These are phyloP conservation scores for Euclidium syriacum DNA, from an alignment of 345 rosid species.

Conservation along the genomic window DNA sequence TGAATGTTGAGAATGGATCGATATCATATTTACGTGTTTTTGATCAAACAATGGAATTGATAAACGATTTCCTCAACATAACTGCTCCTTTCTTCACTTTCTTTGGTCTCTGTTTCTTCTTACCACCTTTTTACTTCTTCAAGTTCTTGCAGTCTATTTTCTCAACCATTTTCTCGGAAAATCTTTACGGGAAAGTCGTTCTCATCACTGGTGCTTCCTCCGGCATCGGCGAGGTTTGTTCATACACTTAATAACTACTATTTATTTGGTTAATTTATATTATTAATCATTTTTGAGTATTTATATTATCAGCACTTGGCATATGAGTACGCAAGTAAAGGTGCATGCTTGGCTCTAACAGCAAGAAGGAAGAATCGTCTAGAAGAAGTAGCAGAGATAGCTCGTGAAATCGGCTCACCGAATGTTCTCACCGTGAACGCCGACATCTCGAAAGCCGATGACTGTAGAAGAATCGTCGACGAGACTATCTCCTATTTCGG, in stretches of 20 bases:
- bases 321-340: constrained; percentile 49
- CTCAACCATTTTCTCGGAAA: constrained; percentile 33
- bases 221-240: constrained; percentile 75
- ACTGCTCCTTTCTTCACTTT: constrained; percentile 46
- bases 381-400: constrained; percentile 42
- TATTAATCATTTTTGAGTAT: background rate
- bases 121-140: constrained; percentile 43
- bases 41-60: constrained; percentile 35
- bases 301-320: constrained; percentile 41
- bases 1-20: too few species aligned
- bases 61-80: constrained; percentile 42
- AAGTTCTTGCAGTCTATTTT: constrained; percentile 34
- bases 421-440: constrained; percentile 38
- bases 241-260: too few species aligned
- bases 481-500: constrained; percentile 44
- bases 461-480: constrained; percentile 41
- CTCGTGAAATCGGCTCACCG: constrained; percentile 46
- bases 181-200: constrained; percentile 46
- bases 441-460: constrained; percentile 48
- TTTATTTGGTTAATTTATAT: background rate
- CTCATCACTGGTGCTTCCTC: constrained; percentile 69
- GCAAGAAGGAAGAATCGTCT: constrained; percentile 41
- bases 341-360: constrained; percentile 47
- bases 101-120: constrained; percentile 41
- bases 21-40: too few species aligned